Percentiles rank a stretch among this genome's conserved stretches.
phyloP scores from a whole-genome alignment of 2,329 filamentous ascomycete genomes.

The Colletotrichum abscissum region DNA sequence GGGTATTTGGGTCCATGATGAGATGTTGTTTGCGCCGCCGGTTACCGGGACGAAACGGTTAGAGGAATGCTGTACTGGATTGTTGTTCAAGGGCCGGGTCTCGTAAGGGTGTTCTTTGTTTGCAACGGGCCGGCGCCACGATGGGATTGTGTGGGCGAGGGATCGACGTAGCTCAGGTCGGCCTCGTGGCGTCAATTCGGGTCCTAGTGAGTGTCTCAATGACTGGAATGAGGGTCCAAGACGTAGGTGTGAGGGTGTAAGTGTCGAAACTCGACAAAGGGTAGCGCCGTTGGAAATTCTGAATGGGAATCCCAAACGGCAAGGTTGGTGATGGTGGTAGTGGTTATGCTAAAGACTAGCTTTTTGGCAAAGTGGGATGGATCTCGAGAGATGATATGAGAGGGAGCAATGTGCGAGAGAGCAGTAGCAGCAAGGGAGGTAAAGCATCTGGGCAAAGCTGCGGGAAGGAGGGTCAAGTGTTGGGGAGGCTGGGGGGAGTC shows the following conservation, averaged over 20 bases:
- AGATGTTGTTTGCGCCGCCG: slow-evolving; percentile 16
- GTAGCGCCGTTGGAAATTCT: background rate
- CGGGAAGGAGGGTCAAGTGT: slow-evolving; percentile 6
- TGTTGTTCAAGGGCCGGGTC: background rate
- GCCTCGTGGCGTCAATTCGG: slow-evolving; percentile 2
- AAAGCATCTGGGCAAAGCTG: background rate
- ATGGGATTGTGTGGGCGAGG: background rate
- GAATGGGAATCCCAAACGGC: background rate
- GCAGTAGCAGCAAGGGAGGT: background rate
- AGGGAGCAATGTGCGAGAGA: background rate
- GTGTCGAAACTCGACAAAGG: background rate
- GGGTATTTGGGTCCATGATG: slow-evolving; percentile 63
- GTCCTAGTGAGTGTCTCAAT: background rate
- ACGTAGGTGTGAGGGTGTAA: background rate
- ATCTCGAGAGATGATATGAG: slow-evolving; percentile 3
- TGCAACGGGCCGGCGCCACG: slow-evolving; percentile 29
- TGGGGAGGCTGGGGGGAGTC: background rate
- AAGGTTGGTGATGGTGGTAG: background rate
- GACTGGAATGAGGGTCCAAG: background rate
- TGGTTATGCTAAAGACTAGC: background rate
- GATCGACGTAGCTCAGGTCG: slow-evolving; percentile 3
- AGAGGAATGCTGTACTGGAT: slow-evolving; percentile 24
- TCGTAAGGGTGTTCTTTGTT: slow-evolving; percentile 12
- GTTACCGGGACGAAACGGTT: slow-evolving; percentile 26
- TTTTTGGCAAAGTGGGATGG: slow-evolving; percentile 16